Evolutionary conservation across 116 monocot genomes (phyloP).

Genomic region (Trichopus zeylanicus): DNA sequence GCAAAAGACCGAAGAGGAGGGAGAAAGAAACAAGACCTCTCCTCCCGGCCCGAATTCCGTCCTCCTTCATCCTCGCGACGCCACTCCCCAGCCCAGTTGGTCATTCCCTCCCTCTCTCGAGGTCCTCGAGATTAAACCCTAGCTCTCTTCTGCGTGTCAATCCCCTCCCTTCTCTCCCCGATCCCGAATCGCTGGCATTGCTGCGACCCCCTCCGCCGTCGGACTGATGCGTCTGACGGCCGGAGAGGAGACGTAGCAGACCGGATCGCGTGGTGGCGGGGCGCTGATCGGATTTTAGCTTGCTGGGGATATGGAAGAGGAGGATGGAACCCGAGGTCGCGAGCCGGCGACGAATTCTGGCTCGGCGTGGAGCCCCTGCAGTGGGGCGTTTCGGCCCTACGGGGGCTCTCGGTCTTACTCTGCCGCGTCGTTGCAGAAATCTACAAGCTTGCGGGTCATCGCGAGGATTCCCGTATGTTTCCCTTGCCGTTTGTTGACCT

Average conservation of each 20-base stretch:
- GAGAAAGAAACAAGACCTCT: neutral
- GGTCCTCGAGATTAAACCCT: neutral
- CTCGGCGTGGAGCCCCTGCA: conserved; percentile 1
- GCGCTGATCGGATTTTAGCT: neutral
- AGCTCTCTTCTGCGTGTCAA: neutral
- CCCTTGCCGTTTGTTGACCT: too few relatives aligned
- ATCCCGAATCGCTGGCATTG: neutral
- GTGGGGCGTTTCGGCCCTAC: conserved; percentile 23
- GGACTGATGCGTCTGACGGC: neutral
- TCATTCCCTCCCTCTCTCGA: neutral
- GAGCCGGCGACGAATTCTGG: neutral
- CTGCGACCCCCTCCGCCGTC: neutral
- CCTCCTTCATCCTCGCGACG: neutral
- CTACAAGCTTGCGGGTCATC: conserved; percentile 13
- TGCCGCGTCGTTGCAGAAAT: neutral
- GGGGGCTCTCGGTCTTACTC: neutral
- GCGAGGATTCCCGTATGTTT: conserved; percentile 34
- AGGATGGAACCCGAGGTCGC: neutral
- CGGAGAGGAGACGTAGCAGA: neutral
- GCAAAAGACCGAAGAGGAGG: too few relatives aligned
- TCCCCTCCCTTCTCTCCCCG: neutral
- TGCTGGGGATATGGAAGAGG: neutral
- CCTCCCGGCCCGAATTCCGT: neutral
- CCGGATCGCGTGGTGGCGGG: too few relatives aligned
- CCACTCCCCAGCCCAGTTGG: neutral